A percentile compares a stretch with the other conserved stretches of the same genome.
These are phyloP conservation scores for Arthrobotrys pseudoclavata DNA, from an alignment of 2,329 filamentous ascomycete genomes.

Conservation along the genomic window DNA sequence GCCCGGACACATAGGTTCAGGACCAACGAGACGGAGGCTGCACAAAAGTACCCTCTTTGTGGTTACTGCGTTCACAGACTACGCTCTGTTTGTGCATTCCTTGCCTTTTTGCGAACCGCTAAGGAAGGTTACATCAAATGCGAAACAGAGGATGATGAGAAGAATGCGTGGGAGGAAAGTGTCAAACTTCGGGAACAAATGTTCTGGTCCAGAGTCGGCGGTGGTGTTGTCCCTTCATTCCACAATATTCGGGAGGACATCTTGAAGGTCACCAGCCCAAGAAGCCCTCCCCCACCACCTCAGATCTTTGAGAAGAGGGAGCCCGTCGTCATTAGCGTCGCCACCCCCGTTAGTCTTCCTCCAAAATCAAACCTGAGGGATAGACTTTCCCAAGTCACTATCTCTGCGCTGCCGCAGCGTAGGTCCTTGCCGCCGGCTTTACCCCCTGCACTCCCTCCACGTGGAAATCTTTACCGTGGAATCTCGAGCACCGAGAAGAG, in stretches of 20 bases:
- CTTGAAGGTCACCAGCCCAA: conserved; percentile 45
- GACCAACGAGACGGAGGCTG: conserved; percentile 85
- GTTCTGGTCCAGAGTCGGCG: conserved; percentile 95
- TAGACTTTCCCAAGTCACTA: conserved; percentile 48
- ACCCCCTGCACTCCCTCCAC: conserved; percentile 45
- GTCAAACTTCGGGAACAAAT: conserved; percentile 90
- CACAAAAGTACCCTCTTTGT: conserved; percentile 90
- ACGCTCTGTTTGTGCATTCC: conserved; percentile 89
- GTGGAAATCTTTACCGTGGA: conserved; percentile 42
- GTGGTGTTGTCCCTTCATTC: conserved; percentile 82
- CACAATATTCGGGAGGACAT: conserved; percentile 47
- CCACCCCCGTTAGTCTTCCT: conserved; percentile 37
- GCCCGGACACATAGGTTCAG: conserved; percentile 88
- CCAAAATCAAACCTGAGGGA: conserved; percentile 48
- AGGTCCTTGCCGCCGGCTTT: conserved; percentile 47
- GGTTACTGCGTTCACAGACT: conserved; percentile 86
- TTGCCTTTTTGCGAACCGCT: conserved; percentile 90
- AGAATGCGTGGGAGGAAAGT: conserved; percentile 93
- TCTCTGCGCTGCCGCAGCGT: conserved; percentile 34
- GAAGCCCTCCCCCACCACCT: conserved; percentile 28
- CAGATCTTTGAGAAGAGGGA: conserved; percentile 35
- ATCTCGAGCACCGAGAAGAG: conserved; percentile 51
- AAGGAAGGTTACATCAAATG: conserved; percentile 92
- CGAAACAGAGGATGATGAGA: conserved; percentile 85
- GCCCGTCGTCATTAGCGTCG: conserved; percentile 25